Conservation (phyloP, 2,329 filamentous ascomycete genomes). For the Fulvia fulva region DNA sequence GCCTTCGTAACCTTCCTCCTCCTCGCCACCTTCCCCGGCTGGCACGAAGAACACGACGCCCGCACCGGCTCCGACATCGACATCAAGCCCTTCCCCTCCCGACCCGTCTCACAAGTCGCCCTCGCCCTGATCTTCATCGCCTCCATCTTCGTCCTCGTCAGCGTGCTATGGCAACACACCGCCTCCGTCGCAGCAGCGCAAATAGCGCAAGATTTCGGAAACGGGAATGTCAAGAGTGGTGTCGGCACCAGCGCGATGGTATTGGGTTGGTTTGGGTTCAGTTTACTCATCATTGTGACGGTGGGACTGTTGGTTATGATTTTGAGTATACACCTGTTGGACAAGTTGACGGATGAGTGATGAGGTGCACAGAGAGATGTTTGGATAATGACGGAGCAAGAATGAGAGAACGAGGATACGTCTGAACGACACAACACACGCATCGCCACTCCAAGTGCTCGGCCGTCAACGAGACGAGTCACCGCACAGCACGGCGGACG, state of each 20-base stretch:
- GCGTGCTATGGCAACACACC: constrained; percentile 84
- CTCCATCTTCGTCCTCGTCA: constrained; percentile 63
- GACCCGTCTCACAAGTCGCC: constrained; percentile 87
- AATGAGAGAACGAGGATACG: background rate
- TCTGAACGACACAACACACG: background rate
- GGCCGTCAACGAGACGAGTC: background rate
- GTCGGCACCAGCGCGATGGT: constrained; percentile 96
- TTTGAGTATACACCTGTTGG: constrained; percentile 78
- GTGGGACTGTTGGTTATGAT: constrained; percentile 96
- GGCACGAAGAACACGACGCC: constrained; percentile 85
- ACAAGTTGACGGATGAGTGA: constrained; percentile 51
- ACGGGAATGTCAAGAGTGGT: constrained; percentile 79
- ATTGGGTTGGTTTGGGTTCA: constrained; percentile 96
- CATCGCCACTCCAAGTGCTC: background rate
- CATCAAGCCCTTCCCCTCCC: constrained; percentile 88
- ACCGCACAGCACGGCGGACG: background rate
- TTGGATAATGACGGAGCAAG: background rate
- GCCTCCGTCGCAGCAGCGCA: constrained; percentile 92
- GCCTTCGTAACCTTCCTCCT: constrained; percentile 94
- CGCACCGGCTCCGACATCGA: constrained; percentile 75
- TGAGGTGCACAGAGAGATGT: constrained; percentile 1
- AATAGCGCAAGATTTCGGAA: constrained; percentile 87
- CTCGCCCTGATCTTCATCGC: constrained; percentile 82
- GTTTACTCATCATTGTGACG: constrained; percentile 87
- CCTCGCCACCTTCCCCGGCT: constrained; percentile 93